These are phyloP conservation scores for Lotmaria passim DNA, from an alignment of 208 protist genomes.

Conservation along the genomic window DNA sequence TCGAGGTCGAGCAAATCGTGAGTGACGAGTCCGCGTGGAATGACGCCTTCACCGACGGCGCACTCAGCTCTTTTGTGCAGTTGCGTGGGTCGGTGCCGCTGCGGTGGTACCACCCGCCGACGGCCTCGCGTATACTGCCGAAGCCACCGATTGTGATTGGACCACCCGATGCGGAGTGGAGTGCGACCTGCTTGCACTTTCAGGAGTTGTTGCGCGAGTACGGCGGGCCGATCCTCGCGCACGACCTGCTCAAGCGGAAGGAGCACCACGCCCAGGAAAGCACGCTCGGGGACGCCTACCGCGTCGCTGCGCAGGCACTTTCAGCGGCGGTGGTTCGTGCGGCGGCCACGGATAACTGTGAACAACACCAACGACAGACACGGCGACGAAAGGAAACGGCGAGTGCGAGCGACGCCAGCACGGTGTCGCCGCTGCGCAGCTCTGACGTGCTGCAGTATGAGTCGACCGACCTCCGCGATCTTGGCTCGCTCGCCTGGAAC, in stretches of 20 bases:
- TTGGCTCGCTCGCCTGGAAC: slow-evolving; percentile 76
- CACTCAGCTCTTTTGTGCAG: slow-evolving; percentile 80
- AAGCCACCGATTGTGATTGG: slow-evolving; percentile 90
- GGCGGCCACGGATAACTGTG: not conserved
- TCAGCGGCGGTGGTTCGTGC: slow-evolving; percentile 33
- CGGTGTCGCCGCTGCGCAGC: not conserved
- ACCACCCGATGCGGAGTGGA: slow-evolving; percentile 46
- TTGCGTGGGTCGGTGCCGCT: slow-evolving; percentile 87
- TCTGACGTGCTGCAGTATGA: slow-evolving; percentile 70
- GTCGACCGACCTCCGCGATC: slow-evolving; percentile 83
- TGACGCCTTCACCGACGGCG: slow-evolving; percentile 27
- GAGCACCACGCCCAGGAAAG: slow-evolving; percentile 91
- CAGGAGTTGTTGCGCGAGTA: slow-evolving; percentile 90
- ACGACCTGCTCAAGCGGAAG: slow-evolving; percentile 92
- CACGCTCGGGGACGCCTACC: slow-evolving; percentile 79
- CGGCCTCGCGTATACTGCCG: slow-evolving; percentile 48
- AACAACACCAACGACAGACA: no score
- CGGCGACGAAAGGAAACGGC: no score
- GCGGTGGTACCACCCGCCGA: slow-evolving; percentile 79
- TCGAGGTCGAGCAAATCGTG: slow-evolving; percentile 92
- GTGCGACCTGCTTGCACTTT: slow-evolving; percentile 90
- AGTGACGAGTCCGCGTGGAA: slow-evolving; percentile 53
- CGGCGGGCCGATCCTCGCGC: slow-evolving; percentile 88
- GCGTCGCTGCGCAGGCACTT: slow-evolving; percentile 62
- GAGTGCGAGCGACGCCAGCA: no score